Base-by-base conservation (phyloP, 208 protist species). In the Trypanosoma scelopori region DNA sequence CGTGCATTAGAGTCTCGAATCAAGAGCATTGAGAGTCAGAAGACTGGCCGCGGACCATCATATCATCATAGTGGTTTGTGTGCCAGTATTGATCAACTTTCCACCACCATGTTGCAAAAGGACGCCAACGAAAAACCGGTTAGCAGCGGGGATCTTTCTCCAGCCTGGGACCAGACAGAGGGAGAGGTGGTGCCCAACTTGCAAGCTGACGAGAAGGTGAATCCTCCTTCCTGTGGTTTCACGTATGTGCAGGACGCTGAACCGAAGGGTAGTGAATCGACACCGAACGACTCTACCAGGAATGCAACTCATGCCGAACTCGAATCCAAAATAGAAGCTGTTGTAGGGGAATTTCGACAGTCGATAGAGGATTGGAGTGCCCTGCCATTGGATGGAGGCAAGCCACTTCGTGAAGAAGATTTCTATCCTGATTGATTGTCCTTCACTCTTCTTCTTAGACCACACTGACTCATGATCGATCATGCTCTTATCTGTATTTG, bases 301-400 rank as follows among this genome's bases (percentile, higher is more conserved):
- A 16, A 62, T 55, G 15, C 18, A 9, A 18, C 18, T 5, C 43
- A 57, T 71, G 27, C 51, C 12, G 55, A 23, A 47, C 45, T 75
- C 13, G 69, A 75, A 49, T 37, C 42, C 16, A 60, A 75, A 28
- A 57, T 75, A 42, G 42, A 30, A 23, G 23, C 55, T 53, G 37
- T 75, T 32, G 55, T 61, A 45, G n/a, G 35, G 20, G 62, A 75
- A 43, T 75, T 75, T 49, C 49, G 53, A 25, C 61, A 75, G 47
- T 69, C 69, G 6, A 35, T 75, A 42, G 37, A 25, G 16, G 50
- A 61, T 22, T 75, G 69, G 69, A 73, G 27, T 35, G 18, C 35
- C 0, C 55, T 48, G 5, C 15, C 65, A 27, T 39, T 27, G 12
- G 43, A 45, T 62, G 18, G 3, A 50, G 39, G 46, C 11, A 71